phyloP scores from a whole-genome alignment of 2,329 filamentous ascomycete genomes.

The Beauveria medogensis region DNA sequence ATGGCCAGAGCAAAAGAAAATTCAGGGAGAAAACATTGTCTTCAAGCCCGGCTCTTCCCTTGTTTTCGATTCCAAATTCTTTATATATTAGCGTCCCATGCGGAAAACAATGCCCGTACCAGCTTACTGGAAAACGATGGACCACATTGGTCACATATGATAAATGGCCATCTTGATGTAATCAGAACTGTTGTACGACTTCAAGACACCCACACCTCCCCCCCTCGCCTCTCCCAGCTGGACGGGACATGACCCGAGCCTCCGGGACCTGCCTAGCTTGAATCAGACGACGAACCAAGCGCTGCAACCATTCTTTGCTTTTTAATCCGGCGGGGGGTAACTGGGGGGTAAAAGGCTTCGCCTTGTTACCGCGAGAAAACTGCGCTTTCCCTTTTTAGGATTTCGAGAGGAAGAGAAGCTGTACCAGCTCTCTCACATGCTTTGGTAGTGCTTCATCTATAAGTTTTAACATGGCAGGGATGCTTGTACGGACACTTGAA shows the following conservation, averaged over 20 bases:
- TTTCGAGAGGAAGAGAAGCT: background rate
- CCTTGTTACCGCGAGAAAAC: constrained; percentile 18
- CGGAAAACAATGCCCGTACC: background rate
- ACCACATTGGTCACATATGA: background rate
- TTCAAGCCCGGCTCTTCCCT: background rate
- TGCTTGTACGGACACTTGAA: no score
- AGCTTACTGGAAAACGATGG: background rate
- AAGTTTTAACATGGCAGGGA: no score
- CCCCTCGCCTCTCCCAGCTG: background rate
- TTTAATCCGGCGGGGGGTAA: background rate
- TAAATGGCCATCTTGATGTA: background rate
- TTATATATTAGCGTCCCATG: background rate
- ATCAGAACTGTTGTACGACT: background rate
- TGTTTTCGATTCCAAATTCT: background rate
- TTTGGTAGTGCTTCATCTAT: no score
- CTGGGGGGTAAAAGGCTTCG: background rate
- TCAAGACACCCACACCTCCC: background rate
- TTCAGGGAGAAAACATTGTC: no score
- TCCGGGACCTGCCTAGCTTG: background rate
- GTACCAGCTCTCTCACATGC: no score
- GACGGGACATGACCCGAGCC: constrained; percentile 3
- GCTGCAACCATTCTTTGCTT: background rate
- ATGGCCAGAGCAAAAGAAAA: background rate
- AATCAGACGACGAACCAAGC: background rate
- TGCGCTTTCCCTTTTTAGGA: constrained; percentile 14